Conservation (phyloP, 202 grass and related monocot species). For the Panicum virgatum region DNA sequence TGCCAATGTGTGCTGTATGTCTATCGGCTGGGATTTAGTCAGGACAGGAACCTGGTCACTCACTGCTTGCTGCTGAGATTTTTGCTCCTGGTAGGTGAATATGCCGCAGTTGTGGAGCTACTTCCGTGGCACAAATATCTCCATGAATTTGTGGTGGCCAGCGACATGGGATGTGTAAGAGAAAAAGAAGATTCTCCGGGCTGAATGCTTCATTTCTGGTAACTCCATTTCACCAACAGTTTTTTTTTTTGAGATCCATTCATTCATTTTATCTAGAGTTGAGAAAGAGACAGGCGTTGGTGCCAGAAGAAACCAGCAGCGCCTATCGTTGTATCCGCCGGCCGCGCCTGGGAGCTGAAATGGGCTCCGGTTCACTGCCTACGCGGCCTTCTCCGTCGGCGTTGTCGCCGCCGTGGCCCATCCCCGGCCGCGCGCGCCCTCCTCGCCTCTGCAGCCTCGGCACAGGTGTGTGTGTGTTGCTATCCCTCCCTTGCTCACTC, state of each 20-base stretch:
- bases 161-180: background rate
- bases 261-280: background rate
- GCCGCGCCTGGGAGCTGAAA: background rate
- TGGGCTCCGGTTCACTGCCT: background rate
- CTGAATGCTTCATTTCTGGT: background rate
- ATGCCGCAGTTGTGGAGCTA: background rate
- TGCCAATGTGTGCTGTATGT: background rate
- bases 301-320: background rate
- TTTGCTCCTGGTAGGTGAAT: background rate
- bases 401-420: background rate
- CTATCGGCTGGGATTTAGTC: background rate
- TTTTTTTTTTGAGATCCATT: background rate
- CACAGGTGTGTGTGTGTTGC: background rate
- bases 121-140: conserved; percentile 18
- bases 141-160: background rate
- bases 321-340: background rate
- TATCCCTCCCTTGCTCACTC: background rate
- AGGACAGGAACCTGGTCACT: background rate
- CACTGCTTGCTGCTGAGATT: background rate
- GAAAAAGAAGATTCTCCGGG: background rate
- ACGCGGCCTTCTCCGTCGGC: conserved; percentile 30
- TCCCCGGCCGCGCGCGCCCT: background rate
- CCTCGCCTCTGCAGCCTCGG: background rate
- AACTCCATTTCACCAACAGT: background rate
- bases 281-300: background rate